These are phyloP conservation scores for Stromatinia cepivora DNA, from an alignment of 2,329 filamentous ascomycete species.

Conservation along the genomic window DNA sequence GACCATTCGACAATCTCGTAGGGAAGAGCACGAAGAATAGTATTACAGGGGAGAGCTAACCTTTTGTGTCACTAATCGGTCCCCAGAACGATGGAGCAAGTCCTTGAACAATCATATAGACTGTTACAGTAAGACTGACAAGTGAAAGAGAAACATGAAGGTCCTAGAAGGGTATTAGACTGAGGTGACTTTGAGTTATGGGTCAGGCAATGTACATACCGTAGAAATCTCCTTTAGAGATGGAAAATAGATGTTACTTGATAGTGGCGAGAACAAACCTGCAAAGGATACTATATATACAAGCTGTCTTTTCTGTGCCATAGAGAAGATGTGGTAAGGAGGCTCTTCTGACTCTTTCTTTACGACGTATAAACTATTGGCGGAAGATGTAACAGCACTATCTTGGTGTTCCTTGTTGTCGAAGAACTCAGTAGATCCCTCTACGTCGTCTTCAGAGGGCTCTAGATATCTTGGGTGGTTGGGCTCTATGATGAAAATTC, in stretches of 20 bases:
- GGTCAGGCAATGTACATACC: not conserved
- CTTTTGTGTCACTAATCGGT: constrained; percentile 43
- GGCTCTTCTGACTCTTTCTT: constrained; percentile 7
- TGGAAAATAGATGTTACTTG: constrained; percentile 32
- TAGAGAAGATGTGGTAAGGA: constrained; percentile 37
- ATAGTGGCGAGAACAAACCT: constrained; percentile 30
- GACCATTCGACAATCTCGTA: no score
- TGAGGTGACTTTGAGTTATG: not conserved
- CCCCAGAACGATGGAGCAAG: constrained; percentile 49
- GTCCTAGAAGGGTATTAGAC: constrained; percentile 7
- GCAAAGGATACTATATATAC: constrained; percentile 44
- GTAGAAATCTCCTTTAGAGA: constrained; percentile 18
- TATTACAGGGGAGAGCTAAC: not conserved
- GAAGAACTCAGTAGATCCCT: constrained; percentile 4
- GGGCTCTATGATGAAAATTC: constrained; percentile 16
- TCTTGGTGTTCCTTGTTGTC: not conserved
- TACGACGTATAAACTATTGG: constrained; percentile 9
- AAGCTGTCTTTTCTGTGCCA: constrained; percentile 46
- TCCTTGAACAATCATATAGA: constrained; percentile 54
- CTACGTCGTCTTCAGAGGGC: not conserved
- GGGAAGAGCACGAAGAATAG: not conserved
- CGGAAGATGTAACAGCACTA: constrained; percentile 2
- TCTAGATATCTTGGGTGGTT: not conserved
- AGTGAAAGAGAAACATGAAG: constrained; percentile 22
- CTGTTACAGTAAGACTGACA: constrained; percentile 47